A percentile compares a stretch with the other conserved stretches of the same genome.
Evolutionary conservation across 2,329 filamentous ascomycete genomes (phyloP).

Genomic region (Aaosphaeria pasadenensis): DNA sequence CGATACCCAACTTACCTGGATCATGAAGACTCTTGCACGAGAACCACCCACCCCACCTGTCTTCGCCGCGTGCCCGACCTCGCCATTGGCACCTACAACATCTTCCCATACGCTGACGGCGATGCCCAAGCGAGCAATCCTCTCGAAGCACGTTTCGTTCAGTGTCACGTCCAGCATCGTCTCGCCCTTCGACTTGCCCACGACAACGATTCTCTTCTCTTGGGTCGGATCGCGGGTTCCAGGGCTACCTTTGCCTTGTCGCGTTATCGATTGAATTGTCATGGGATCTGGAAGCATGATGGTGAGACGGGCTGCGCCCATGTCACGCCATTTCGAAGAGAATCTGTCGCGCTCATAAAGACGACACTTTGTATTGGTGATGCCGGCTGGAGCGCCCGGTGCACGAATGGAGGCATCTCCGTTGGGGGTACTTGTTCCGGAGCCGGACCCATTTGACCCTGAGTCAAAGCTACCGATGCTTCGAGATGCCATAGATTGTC

Average conservation of each 20-base stretch:
- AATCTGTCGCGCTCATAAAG: conserved; percentile 74
- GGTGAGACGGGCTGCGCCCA: conserved; percentile 78
- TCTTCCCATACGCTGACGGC: conserved; percentile 83
- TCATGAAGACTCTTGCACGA: conserved; percentile 61
- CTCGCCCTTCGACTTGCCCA: conserved; percentile 64
- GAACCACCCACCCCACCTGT: conserved; percentile 57
- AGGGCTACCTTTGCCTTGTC: conserved; percentile 30
- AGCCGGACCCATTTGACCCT: conserved; percentile 46
- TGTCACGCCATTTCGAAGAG: conserved; percentile 82
- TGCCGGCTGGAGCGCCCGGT: conserved; percentile 55
- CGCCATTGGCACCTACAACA: conserved; percentile 42
- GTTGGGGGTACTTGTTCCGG: conserved; percentile 32
- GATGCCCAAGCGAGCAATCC: conserved; percentile 80
- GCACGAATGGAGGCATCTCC: conserved; percentile 28
- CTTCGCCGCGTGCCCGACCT: conserved; percentile 60
- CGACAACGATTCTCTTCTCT: conserved; percentile 83
- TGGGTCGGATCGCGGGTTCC: conserved; percentile 45
- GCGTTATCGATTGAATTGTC: conserved; percentile 18
- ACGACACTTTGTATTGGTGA: conserved; percentile 79
- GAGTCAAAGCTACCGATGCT: conserved; percentile 52
- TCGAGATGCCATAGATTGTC: conserved; percentile 66
- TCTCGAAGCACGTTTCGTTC: conserved; percentile 78
- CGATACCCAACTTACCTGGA: conserved; percentile 47
- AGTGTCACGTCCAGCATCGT: conserved; percentile 80
- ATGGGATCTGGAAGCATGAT: conserved; percentile 66